Evolutionary conservation across 2,329 filamentous ascomycete species (phyloP).

Genomic region (Ophiostoma pallidulum): DNA sequence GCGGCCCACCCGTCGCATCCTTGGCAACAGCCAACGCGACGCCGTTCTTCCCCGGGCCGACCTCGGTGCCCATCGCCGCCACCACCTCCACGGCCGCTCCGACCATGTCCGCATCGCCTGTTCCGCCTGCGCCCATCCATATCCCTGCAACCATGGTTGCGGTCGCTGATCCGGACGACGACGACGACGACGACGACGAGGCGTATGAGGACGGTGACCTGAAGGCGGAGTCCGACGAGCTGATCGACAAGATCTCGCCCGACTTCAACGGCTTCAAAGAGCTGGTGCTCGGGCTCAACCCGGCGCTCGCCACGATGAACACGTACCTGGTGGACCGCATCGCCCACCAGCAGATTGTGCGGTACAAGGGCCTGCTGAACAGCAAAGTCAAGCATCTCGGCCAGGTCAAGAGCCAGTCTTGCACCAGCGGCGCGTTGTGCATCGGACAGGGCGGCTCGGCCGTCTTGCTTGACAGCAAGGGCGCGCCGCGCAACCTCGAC

Average conservation of each 20-base stretch:
- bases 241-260: conserved; percentile 60
- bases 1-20: conserved; percentile 44
- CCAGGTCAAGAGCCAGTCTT: conserved; percentile 44
- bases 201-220: conserved; percentile 51
- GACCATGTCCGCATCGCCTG: background rate
- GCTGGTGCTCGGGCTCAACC: conserved; percentile 66
- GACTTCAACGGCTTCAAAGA: conserved; percentile 67
- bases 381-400: conserved; percentile 60
- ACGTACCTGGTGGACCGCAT: conserved; percentile 68
- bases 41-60: conserved; percentile 1
- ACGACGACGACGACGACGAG: conserved; percentile 53
- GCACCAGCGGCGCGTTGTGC: conserved; percentile 54
- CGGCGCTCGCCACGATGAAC: conserved; percentile 48
- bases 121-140: conserved; percentile 6
- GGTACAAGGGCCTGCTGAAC: conserved; percentile 69
- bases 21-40: conserved; percentile 32
- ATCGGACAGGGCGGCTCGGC: conserved; percentile 57
- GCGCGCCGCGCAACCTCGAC: conserved; percentile 51
- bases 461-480: conserved; percentile 49
- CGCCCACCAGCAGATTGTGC: conserved; percentile 66
- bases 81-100: background rate
- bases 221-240: conserved; percentile 50
- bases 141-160: conserved; percentile 10
- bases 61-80: background rate
- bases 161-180: conserved; percentile 34